Evolutionary conservation across 2,329 filamentous ascomycete genomes (phyloP), one percentile per base, ranked within the genome.

Genomic region (Penicillium sp.): DNA sequence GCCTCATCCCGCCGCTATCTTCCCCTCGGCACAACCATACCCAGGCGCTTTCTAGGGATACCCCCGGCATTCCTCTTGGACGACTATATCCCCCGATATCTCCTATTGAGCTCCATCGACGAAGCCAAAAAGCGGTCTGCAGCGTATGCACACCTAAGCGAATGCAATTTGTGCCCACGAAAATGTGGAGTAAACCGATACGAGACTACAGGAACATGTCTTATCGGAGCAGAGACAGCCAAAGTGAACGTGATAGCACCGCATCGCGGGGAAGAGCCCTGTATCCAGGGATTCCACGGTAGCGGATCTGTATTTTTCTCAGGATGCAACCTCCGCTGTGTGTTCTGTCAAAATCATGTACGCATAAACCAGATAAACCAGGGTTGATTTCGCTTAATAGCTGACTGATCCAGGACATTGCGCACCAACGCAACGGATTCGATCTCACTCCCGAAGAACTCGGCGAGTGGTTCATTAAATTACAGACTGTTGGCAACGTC

Each of bases 211-310:
- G 88, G 87, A 11, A 77, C 86, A 61, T 94, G 87, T 63, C 73
- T 93, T 49, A 85, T 93, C 56, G 87, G 87, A 11, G 76, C 77
- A 1, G 77, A 84, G 49, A 84, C 78, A 38, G 86, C 82, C 46
- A 89, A 88, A 60, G 86, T 93, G 56, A 89, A 88, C 63, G 86
- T 87, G 6, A 88, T 94, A 55, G 87, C 87, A 47, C 88, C 87
- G 41, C 88, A 93, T 68, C 90, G 90, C 64, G 87, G 87, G 35
- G 87, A 91, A 74, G 81, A 94, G 64, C 85, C 87, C 0, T 93
- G 86, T 63, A 81, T 94, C 14, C 86, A 93, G 67, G 87, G 88
- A 4, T 86, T 87, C 60, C 80, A 88, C 64, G 88, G 87, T 10
- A 87, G 82, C 49, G 88, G 87, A 10, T 80, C 83, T 6, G 86